These are phyloP conservation scores for Rhizopogon sp. DNA, from an alignment of 768 basidiomycete genomes.

Conservation along the genomic window DNA sequence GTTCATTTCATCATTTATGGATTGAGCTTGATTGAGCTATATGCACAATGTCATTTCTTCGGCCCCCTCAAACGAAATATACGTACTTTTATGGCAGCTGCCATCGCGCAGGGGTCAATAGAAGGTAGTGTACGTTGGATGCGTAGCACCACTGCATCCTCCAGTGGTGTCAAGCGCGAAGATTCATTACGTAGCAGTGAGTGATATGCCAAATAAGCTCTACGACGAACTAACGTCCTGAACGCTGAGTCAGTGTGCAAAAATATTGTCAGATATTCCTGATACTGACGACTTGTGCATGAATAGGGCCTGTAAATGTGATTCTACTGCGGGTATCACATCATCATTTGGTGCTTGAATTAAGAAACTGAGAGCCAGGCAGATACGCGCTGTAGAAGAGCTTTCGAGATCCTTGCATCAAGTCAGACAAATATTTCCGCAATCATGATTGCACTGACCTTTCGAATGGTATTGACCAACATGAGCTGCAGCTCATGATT, in stretches of 20 bases:
- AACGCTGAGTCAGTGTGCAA: slow-evolving; percentile 6
- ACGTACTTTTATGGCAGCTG: slow-evolving; percentile 19
- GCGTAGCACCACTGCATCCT: slow-evolving; percentile 14
- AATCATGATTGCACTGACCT: slow-evolving; percentile 37
- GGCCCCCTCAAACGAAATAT: background rate
- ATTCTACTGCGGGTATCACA: slow-evolving; percentile 71
- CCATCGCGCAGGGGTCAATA: slow-evolving; percentile 6
- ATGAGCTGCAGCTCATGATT: slow-evolving; percentile 72
- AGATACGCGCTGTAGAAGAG: slow-evolving; percentile 47
- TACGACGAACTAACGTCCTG: slow-evolving; percentile 56
- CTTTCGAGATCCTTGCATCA: slow-evolving; percentile 65
- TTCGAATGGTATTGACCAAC: slow-evolving; percentile 82
- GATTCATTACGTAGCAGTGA: slow-evolving; percentile 43
- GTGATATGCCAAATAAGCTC: slow-evolving; percentile 56
- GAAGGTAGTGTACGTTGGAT: slow-evolving; percentile 8
- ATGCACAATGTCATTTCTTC: background rate
- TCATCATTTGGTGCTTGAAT: slow-evolving; percentile 58
- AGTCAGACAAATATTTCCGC: slow-evolving; percentile 4
- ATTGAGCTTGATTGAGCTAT: background rate
- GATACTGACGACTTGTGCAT: slow-evolving; percentile 71
- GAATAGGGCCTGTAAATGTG: slow-evolving; percentile 58
- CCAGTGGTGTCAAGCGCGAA: slow-evolving; percentile 40
- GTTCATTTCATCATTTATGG: background rate
- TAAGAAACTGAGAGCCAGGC: slow-evolving; percentile 68
- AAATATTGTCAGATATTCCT: slow-evolving; percentile 19